Evolutionary conservation across 2,329 filamentous ascomycete genomes (phyloP), one percentile per base, ranked within the genome.

Genomic region (Penicillium sp.): DNA sequence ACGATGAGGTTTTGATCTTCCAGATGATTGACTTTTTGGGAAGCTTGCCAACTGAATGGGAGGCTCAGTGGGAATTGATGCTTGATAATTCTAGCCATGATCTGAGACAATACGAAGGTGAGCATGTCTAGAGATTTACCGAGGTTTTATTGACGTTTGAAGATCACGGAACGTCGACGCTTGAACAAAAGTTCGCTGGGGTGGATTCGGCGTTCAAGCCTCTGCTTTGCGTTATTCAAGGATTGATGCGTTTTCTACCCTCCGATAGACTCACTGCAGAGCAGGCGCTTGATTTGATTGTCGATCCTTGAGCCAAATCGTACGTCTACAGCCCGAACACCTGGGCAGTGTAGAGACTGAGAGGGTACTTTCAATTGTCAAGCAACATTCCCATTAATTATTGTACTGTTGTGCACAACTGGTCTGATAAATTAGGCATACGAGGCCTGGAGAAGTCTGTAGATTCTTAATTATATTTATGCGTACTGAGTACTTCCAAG

Each of bases 21-120:
- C 60, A 67, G 39, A 65, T 66, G 61, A 60, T 66, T 48, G 50
- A 49, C 4, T 62, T 63, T 40, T 54, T 65, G 44, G 63, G 57
- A 45, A 46, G 38, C 3, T 48, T 66, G 46, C 58, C 52, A 18
- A n/a, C 21, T 10, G 55, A 64, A 50, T 67, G 56, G 59, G 45
- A 65, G 53, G 36, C 46, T 45, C 39, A 54, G 32, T 64, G 57
- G 62, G 22, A 55, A 48, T 51, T 39, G 42, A 66, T 61, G 45
- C 3, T 27, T 38, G 47, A 3, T 21, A 50, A 3, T 2, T 56
- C 51, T 40, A 47, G 36, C 16, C 21, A 44, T 52, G 22, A 55
- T 31, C 5, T 59, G 4, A 21, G 51, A 10, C 5, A 44, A 48
- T n/a, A 48, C 9, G 21, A 49, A 43, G 50, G 50, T 39, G 43